A percentile compares a stretch with the other conserved stretches of the same genome.
Conservation (phyloP, 2,329 filamentous ascomycete species). For the Venturia nashicola region DNA sequence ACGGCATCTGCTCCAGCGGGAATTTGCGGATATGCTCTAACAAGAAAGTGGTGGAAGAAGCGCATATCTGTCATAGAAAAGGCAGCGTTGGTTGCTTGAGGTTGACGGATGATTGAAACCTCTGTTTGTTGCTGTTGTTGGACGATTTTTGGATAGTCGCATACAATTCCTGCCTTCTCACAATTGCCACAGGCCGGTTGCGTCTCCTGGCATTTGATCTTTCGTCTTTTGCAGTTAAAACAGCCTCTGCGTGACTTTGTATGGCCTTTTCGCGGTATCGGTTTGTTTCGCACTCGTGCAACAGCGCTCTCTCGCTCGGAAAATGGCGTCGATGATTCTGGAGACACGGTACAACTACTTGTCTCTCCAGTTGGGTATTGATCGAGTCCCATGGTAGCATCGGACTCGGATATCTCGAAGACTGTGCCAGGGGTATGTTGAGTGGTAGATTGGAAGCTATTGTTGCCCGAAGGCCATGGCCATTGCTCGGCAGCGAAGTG, state of each 20-base stretch:
- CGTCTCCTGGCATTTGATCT: constrained; percentile 60
- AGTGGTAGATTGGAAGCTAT: neutral
- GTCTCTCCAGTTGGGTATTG: neutral
- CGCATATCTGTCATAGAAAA: constrained; percentile 55
- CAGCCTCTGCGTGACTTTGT: constrained; percentile 55
- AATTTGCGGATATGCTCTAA: constrained; percentile 49
- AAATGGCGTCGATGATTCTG: neutral
- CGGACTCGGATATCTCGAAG: neutral
- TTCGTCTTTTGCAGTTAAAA: constrained; percentile 54
- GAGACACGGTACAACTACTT: neutral
- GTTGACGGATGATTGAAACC: constrained; percentile 17
- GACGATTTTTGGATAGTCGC: constrained; percentile 45
- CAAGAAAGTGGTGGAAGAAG: constrained; percentile 55
- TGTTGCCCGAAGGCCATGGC: neutral
- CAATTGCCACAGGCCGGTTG: constrained; percentile 52
- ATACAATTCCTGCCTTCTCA: constrained; percentile 47
- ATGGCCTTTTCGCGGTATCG: constrained; percentile 29
- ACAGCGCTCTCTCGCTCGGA: neutral
- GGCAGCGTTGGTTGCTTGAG: constrained; percentile 11
- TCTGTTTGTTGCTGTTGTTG: constrained; percentile 15
- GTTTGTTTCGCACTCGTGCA: constrained; percentile 1
- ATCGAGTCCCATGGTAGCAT: neutral
- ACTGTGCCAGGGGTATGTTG: neutral
- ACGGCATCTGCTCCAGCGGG: constrained; percentile 52
- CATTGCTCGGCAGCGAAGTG: neutral